Percentiles rank a stretch among this genome's conserved stretches.
These are phyloP conservation scores for Conoideocrella luteorostrata DNA, from an alignment of 2,329 filamentous ascomycete genomes.

Conservation along the genomic window DNA sequence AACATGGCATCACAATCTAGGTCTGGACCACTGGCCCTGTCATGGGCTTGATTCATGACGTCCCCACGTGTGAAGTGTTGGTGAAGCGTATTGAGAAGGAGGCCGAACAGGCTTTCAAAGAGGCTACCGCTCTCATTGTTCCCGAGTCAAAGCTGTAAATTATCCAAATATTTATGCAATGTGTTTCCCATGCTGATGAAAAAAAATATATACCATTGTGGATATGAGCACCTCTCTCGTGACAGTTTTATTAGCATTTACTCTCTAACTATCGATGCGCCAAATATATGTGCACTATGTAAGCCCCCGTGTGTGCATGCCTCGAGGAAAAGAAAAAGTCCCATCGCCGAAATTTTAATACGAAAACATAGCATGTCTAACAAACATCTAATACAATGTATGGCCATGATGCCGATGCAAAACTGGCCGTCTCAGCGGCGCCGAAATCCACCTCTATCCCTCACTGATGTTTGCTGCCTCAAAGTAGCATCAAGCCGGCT, in stretches of 20 bases:
- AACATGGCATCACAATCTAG: conserved; percentile 37
- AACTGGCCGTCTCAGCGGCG: neutral
- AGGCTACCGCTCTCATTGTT: conserved; percentile 49
- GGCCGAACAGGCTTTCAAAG: conserved; percentile 59
- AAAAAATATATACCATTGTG: no score
- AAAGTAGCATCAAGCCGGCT: conserved; percentile 12
- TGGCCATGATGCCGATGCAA: no score
- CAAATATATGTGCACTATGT: no score
- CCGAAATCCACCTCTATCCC: neutral
- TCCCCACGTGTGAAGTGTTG: conserved; percentile 66
- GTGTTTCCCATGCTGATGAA: no score
- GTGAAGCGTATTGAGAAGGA: conserved; percentile 71
- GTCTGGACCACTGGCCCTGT: conserved; percentile 98
- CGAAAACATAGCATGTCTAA: neutral
- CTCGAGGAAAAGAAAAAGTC: no score
- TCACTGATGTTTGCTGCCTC: conserved; percentile 7
- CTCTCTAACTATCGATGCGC: no score
- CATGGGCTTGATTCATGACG: conserved; percentile 80
- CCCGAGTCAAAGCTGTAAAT: conserved; percentile 53
- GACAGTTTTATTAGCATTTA: no score
- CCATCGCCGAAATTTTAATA: no score
- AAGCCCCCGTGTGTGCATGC: no score
- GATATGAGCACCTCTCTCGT: no score
- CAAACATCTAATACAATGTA: neutral
- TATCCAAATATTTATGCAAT: neutral